These are phyloP conservation scores for Fagus sylvatica DNA, from an alignment of 306 rosid genomes.

Conservation along the genomic window DNA sequence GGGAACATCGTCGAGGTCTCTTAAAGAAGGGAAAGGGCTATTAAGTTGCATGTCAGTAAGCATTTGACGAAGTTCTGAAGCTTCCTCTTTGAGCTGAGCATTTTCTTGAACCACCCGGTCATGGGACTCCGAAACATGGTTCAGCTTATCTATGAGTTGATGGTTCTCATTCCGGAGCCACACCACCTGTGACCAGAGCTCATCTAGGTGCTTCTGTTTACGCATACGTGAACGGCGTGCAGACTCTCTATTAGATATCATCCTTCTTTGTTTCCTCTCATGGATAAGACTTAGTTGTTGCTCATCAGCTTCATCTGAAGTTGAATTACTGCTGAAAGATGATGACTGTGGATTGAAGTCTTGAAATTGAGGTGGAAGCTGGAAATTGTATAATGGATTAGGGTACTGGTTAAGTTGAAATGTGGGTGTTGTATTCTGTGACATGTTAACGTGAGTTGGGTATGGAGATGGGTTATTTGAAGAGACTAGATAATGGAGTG, in stretches of 20 bases:
- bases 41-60: conserved; percentile 59
- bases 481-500: conserved; percentile 52
- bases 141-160: conserved; percentile 66
- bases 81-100: conserved; percentile 68
- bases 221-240: conserved; percentile 92
- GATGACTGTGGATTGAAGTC: conserved; percentile 59
- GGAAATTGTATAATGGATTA: conserved; percentile 43
- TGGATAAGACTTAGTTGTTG: conserved; percentile 60
- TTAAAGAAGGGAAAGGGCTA: conserved; percentile 53
- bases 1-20: conserved; percentile 54
- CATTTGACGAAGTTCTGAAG: conserved; percentile 74
- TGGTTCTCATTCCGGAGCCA: conserved; percentile 89
- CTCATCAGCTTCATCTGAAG: conserved; percentile 88
- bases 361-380: conserved; percentile 42
- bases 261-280: conserved; percentile 86
- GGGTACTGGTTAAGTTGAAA: conserved; percentile 46
- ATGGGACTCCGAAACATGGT: conserved; percentile 63
- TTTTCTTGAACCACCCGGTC: conserved; percentile 67
- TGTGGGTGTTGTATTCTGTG: conserved; percentile 39
- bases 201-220: conserved; percentile 90
- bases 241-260: conserved; percentile 94
- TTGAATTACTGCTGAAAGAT: conserved; percentile 74
- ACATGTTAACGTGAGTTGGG: conserved; percentile 36
- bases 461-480: conserved; percentile 46
- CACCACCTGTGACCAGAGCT: conserved; percentile 90